Conservation (phyloP, 306 rosid species). For the Citrullus amarus region DNA sequence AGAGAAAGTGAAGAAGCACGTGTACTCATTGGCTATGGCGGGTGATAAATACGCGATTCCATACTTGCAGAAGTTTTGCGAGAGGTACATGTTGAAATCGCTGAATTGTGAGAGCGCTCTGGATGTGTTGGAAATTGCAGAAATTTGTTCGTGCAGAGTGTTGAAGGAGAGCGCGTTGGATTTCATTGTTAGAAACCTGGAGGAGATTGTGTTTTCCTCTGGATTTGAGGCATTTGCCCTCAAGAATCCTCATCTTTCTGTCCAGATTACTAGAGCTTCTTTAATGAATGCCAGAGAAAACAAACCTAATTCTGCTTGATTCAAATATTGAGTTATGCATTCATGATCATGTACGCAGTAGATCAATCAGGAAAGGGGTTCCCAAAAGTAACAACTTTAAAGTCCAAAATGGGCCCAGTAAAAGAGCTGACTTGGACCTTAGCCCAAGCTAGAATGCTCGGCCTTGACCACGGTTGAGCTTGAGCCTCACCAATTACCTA, state of each 20-base stretch:
- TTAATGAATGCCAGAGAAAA: conserved; percentile 24
- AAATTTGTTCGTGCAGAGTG: conserved; percentile 31
- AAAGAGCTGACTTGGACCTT: no score
- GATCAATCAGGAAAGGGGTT: no score
- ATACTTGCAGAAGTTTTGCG: conserved; percentile 47
- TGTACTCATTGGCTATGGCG: conserved; percentile 44
- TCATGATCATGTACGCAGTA: no score
- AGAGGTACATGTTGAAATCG: conserved; percentile 31
- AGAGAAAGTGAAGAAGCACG: conserved; percentile 47
- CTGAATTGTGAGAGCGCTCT: conserved; percentile 39
- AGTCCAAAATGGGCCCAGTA: no score
- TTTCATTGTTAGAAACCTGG: conserved; percentile 45
- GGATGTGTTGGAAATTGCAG: conserved; percentile 50
- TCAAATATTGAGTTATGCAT: background rate
- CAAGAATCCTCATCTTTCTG: conserved; percentile 56
- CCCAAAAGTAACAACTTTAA: no score
- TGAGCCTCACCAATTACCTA: no score
- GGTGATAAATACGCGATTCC: conserved; percentile 70
- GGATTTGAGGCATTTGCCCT: conserved; percentile 48
- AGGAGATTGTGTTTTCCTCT: conserved; percentile 28
- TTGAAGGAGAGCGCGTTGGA: conserved; percentile 45
- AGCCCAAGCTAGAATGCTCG: no score
- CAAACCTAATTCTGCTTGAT: background rate
- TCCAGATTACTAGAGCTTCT: conserved; percentile 53
- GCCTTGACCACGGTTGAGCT: no score